Evolutionary conservation across 495 filamentous ascomycete genomes (phyloP).

Genomic region (Emericellopsis terricola): DNA sequence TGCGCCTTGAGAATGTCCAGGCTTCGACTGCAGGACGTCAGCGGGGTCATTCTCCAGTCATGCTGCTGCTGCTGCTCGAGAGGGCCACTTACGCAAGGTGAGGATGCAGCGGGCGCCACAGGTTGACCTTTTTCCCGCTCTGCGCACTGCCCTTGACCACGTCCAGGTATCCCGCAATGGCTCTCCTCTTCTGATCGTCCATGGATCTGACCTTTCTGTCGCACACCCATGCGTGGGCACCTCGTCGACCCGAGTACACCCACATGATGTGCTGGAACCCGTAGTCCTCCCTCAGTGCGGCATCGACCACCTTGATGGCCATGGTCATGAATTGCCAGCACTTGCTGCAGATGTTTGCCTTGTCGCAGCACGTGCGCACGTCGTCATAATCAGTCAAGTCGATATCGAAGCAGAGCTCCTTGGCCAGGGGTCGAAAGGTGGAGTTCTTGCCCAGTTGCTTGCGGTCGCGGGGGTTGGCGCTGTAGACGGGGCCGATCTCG

Average conservation of each 20-base stretch:
- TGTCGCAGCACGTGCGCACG: constrained; percentile 83
- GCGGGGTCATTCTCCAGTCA: background rate
- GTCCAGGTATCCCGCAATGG: constrained; percentile 76
- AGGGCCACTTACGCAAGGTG: constrained; percentile 44
- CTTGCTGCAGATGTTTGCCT: constrained; percentile 81
- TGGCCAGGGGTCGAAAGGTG: constrained; percentile 57
- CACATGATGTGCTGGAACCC: constrained; percentile 93
- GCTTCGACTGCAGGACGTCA: constrained; percentile 39
- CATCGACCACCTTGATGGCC: constrained; percentile 86
- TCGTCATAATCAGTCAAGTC: constrained; percentile 98
- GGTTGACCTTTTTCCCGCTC: constrained; percentile 72
- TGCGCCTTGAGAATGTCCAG: constrained; percentile 59
- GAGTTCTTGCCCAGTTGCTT: constrained; percentile 64
- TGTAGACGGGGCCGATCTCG: constrained; percentile 94
- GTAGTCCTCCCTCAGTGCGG: constrained; percentile 76
- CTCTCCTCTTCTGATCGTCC: constrained; percentile 66
- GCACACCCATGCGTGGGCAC: constrained; percentile 97
- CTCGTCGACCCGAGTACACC: constrained; percentile 94
- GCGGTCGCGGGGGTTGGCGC: constrained; percentile 80
- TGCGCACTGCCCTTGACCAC: constrained; percentile 67
- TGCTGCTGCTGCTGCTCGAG: background rate
- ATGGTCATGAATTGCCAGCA: constrained; percentile 97
- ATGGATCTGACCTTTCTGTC: constrained; percentile 68
- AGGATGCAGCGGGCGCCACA: constrained; percentile 75
- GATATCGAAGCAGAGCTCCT: constrained; percentile 97